A percentile compares a stretch with the other conserved stretches of the same genome.
These are phyloP conservation scores for Nakazawaea siamensis DNA, from an alignment of 805 yeast genomes.

Conservation along the genomic window DNA sequence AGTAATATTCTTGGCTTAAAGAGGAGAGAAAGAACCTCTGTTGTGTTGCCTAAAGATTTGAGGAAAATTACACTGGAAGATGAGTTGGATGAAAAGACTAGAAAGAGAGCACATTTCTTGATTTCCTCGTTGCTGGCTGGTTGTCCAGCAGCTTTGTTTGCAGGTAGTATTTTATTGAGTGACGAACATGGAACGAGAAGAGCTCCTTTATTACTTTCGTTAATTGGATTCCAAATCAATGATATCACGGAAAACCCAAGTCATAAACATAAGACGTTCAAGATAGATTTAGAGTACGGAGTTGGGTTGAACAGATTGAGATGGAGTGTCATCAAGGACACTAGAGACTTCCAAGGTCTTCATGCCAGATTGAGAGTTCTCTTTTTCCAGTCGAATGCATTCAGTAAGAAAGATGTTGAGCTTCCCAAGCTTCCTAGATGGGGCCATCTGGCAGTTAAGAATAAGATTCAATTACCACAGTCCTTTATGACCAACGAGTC, in stretches of 20 bases:
- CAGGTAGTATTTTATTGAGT: slow-evolving; percentile 65
- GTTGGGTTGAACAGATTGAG: slow-evolving; percentile 67
- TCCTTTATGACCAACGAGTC: neutral
- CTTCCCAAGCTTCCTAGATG: slow-evolving; percentile 36
- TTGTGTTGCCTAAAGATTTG: neutral
- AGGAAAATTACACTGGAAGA: slow-evolving; percentile 1
- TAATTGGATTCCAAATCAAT: slow-evolving; percentile 58
- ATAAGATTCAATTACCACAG: neutral
- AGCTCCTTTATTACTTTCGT: slow-evolving; percentile 74
- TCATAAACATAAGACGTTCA: slow-evolving; percentile 38
- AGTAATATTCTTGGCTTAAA: slow-evolving; percentile 7
- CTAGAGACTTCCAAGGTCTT: slow-evolving; percentile 62
- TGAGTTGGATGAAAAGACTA: slow-evolving; percentile 15
- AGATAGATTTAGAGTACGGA: slow-evolving; percentile 84
- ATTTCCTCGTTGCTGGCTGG: slow-evolving; percentile 53
- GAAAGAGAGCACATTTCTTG: slow-evolving; percentile 21
- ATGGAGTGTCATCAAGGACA: slow-evolving; percentile 73
- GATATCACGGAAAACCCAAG: slow-evolving; percentile 30
- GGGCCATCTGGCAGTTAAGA: slow-evolving; percentile 7
- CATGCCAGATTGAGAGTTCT: slow-evolving; percentile 61
- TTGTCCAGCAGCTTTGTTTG: slow-evolving; percentile 63
- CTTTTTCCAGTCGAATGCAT: slow-evolving; percentile 32
- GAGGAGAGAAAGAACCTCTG: slow-evolving; percentile 1
- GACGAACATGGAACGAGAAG: slow-evolving; percentile 73
- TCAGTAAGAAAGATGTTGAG: slow-evolving; percentile 19